Evolutionary conservation across 73 alveolate genomes (phyloP), one percentile per base, ranked within the genome.

Genomic region (Breviolum minutum): DNA sequence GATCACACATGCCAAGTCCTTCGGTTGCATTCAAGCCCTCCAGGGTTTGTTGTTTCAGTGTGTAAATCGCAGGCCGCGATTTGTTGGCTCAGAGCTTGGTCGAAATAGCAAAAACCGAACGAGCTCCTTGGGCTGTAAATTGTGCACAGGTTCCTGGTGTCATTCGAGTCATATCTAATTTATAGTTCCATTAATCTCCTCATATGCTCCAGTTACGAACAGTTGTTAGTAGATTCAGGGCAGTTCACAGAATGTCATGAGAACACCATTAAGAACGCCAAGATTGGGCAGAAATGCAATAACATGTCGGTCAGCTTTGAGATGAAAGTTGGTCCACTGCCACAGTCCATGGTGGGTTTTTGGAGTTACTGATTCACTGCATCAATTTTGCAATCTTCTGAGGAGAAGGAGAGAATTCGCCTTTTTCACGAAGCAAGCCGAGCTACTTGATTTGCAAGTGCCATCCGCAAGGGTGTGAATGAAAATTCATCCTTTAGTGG

Each of bases 61-160:
- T n/a, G n/a, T n/a, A n/a, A n/a, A n/a, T n/a, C n/a, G n/a, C 88
- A 92, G 98, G 98, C 81, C 98, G 98, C 4, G 29, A 26, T 8
- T 40, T 92, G 90, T 24, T 92, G 40, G 64, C 81, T 0, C 81
- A 74, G 29, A 63, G 64, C 54, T 22, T 92, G 81, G 61, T 92
- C 62, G 98, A 92, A 16, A 73, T 73, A 60, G 98, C 98, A 26
- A 92, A 74, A 89, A 92, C 8, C 26, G 98, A 92, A 61, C 86
- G 98, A 60, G 98, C 79, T 61, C 40, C 98, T 92, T 14, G 26
- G 69, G 54, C 54, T 40, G 61, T 71, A 27, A 71, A 27, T 71
- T 71, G 27, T 24, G 26, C 24, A 71, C 14, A 27, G 82, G 0
- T 40, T 40, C 54, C 54, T 40, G 0, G 0, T 40, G 77, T 4